Percentiles rank a stretch among this genome's conserved stretches.
Evolutionary conservation across 2,329 filamentous ascomycete species (phyloP).

Genomic region (Didymella pomorum): DNA sequence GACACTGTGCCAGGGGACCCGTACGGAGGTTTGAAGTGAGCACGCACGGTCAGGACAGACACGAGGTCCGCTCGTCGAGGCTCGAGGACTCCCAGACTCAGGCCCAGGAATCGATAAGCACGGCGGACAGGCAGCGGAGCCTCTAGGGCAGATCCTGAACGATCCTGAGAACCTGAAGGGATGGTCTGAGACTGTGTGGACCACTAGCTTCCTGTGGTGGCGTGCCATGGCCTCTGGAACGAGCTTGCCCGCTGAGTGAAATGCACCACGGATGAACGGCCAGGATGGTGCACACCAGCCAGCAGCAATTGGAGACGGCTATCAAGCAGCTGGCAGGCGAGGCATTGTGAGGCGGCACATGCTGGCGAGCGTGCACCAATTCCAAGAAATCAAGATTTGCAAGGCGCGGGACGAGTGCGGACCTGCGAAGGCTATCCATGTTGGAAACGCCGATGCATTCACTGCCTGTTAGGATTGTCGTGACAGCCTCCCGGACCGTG

Average conservation of each 20-base stretch:
- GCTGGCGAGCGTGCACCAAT: constrained; percentile 3
- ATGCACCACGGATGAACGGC: constrained; percentile 20
- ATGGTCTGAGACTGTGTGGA: background rate
- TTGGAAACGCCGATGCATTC: constrained; percentile 22
- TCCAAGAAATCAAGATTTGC: constrained; percentile 21
- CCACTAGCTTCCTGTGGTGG: constrained; percentile 10
- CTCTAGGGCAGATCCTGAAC: constrained; percentile 11
- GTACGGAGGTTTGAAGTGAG: constrained; percentile 4
- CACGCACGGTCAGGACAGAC: constrained; percentile 13
- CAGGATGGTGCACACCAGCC: constrained; percentile 7
- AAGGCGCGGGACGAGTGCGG: constrained; percentile 14
- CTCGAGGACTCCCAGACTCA: background rate
- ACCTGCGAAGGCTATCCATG: constrained; percentile 15
- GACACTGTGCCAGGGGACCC: constrained; percentile 12
- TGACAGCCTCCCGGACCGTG: constrained; percentile 14
- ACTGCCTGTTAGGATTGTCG: constrained; percentile 14
- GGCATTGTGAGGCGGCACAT: constrained; percentile 16
- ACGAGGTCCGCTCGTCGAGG: constrained; percentile 14
- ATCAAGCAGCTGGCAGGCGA: constrained; percentile 2
- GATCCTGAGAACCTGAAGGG: constrained; percentile 11
- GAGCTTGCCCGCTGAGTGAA: constrained; percentile 10
- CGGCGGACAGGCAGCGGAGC: constrained; percentile 5
- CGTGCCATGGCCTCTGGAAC: constrained; percentile 9
- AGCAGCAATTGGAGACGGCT: background rate
- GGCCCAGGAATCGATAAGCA: constrained; percentile 10